phyloP scores from a whole-genome alignment of 2,329 filamentous ascomycete species.

The Xylaria sp. region DNA sequence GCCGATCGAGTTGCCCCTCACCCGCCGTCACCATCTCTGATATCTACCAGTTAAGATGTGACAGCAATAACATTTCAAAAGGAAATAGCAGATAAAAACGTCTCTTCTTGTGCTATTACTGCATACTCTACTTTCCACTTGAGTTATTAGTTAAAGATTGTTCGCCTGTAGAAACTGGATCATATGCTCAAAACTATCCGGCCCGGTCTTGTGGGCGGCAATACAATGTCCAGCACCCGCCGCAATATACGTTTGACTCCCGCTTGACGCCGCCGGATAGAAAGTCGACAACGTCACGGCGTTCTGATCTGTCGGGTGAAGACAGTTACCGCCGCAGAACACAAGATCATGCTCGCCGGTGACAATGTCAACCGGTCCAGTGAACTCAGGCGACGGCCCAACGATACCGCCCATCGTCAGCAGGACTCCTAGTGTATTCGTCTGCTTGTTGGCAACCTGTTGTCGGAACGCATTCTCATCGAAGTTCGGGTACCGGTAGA shows the following conservation, averaged over 20 bases:
- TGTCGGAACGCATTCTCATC: constrained; percentile 35
- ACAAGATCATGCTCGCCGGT: constrained; percentile 43
- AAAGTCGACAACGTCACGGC: constrained; percentile 30
- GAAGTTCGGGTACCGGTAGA: constrained; percentile 40
- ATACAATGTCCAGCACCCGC: constrained; percentile 40
- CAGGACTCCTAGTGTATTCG: constrained; percentile 40
- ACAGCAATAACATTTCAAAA: too few species aligned
- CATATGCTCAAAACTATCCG: constrained; percentile 43
- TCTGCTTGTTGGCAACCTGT: constrained; percentile 42
- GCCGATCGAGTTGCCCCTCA: too few species aligned
- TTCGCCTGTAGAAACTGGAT: constrained; percentile 41
- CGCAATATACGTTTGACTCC: constrained; percentile 40
- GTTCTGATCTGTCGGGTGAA: constrained; percentile 40
- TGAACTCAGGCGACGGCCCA: constrained; percentile 38
- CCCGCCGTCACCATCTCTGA: too few species aligned
- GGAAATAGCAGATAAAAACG: too few species aligned
- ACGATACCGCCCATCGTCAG: constrained; percentile 34
- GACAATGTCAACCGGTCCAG: constrained; percentile 41
- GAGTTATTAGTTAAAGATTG: constrained; percentile 21
- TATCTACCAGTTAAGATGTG: too few species aligned
- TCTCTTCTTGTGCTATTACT: too few species aligned
- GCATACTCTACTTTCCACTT: too few species aligned
- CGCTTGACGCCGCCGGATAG: constrained; percentile 37
- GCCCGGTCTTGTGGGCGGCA: constrained; percentile 41
- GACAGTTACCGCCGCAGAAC: constrained; percentile 43